A percentile compares a stretch with the other conserved stretches of the same genome.
Evolutionary conservation across 345 rosid genomes (phyloP).

Genomic region (Cardamine occulta): DNA sequence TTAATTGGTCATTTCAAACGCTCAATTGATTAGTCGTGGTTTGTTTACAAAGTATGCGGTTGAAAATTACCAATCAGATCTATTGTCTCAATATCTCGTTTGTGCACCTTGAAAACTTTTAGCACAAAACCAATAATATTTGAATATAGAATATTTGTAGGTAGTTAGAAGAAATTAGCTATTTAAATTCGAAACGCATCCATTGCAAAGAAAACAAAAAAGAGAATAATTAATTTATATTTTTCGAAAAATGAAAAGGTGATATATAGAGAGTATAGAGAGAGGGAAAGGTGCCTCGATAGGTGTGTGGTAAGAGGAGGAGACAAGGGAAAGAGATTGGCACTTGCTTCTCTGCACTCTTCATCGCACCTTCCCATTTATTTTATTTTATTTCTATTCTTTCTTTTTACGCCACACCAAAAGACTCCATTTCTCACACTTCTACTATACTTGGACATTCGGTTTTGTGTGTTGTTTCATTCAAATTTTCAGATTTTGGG

Average conservation of each 20-base stretch:
- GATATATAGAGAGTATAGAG: not conserved
- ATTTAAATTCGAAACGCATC: slow-evolving; percentile 36
- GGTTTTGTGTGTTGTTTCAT: not conserved
- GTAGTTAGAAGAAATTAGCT: slow-evolving; percentile 4
- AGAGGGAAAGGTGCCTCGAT: slow-evolving; percentile 32
- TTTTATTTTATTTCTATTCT: not conserved
- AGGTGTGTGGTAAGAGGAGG: slow-evolving; percentile 42
- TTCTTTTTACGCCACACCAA: slow-evolving; percentile 11
- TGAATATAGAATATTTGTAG: not conserved
- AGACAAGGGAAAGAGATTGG: slow-evolving; percentile 47
- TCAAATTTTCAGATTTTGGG: not conserved
- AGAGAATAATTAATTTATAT: not conserved
- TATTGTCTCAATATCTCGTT: not conserved
- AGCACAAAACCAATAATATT: not conserved
- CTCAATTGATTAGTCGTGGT: too few relatives aligned
- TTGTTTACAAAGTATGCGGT: too few relatives aligned
- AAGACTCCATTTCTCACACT: not conserved
- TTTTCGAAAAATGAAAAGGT: slow-evolving; percentile 16
- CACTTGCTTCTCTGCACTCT: slow-evolving; percentile 39
- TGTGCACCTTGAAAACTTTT: not conserved
- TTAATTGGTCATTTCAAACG: too few relatives aligned
- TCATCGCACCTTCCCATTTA: slow-evolving; percentile 10
- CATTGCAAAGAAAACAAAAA: not conserved
- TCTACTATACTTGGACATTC: not conserved
- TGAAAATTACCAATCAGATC: too few relatives aligned